phyloP scores from a whole-genome alignment of 1,139 yeast genomes.

The Kodamaea sp. region DNA sequence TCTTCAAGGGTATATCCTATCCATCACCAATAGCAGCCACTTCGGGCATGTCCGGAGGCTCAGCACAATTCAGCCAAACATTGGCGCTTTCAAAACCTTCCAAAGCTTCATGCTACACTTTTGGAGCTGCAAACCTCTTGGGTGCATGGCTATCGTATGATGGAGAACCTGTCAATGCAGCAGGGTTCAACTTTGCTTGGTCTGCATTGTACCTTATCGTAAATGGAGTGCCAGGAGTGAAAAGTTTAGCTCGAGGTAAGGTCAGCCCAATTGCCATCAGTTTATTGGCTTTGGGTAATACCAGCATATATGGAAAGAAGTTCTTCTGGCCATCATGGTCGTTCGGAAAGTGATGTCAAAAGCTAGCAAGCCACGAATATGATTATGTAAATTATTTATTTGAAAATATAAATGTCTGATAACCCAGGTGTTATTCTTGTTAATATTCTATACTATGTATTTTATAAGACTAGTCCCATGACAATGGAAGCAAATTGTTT shows the following conservation, averaged over 20 bases:
- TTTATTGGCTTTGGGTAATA: conserved; percentile 61
- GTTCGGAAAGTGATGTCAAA: no score
- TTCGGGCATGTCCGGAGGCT: conserved; percentile 31
- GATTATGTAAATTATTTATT: no score
- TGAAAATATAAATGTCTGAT: no score
- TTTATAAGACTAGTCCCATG: conserved; percentile 62
- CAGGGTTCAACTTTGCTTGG: conserved; percentile 92
- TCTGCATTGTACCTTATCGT: conserved; percentile 72
- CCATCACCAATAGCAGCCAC: conserved; percentile 14
- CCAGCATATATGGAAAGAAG: conserved; percentile 67
- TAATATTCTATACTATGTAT: no score
- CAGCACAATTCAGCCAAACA: conserved; percentile 28
- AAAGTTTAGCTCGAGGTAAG: conserved; percentile 35
- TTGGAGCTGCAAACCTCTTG: conserved; percentile 66
- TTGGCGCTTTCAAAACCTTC: conserved; percentile 38
- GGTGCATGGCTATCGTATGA: conserved; percentile 85
- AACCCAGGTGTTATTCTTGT: no score
- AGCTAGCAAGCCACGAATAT: no score
- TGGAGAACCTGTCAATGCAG: conserved; percentile 79
- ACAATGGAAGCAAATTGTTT: conserved; percentile 63
- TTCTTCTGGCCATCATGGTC: conserved; percentile 52
- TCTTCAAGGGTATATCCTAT: conserved; percentile 19
- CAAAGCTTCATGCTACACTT: conserved; percentile 34
- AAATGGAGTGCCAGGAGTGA: conserved; percentile 64
- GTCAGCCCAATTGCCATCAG: conserved; percentile 65